Evolutionary conservation across 2,329 filamentous ascomycete genomes (phyloP).

Genomic region (Nakataea oryzae): DNA sequence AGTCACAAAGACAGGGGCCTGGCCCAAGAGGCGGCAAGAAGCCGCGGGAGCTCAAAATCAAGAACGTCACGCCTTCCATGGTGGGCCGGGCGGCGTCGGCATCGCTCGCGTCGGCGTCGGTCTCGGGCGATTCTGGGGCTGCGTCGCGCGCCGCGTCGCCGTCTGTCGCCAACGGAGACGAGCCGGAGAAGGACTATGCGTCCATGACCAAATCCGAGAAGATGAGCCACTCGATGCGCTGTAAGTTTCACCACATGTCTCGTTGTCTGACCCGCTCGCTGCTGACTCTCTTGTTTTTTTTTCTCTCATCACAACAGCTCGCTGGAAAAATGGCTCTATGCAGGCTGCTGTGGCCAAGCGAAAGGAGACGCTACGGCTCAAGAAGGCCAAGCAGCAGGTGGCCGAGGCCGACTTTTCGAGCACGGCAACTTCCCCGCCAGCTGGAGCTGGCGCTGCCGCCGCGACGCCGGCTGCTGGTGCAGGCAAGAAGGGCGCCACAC

Average conservation of each 20-base stretch:
- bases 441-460: neutral
- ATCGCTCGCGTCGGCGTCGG: neutral
- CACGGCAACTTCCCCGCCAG: neutral
- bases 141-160: slow-evolving; percentile 2
- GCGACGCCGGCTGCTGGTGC: neutral
- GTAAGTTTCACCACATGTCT: slow-evolving; percentile 26
- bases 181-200: slow-evolving; percentile 42
- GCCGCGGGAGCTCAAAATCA: slow-evolving; percentile 8
- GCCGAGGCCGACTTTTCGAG: slow-evolving; percentile 7
- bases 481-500: neutral
- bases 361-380: slow-evolving; percentile 48
- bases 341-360: slow-evolving; percentile 48
- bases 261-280: neutral
- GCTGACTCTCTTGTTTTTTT: neutral
- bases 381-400: slow-evolving; percentile 28
- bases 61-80: slow-evolving; percentile 3
- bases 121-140: neutral
- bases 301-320: slow-evolving; percentile 24
- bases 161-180: slow-evolving; percentile 20
- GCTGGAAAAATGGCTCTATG: slow-evolving; percentile 53
- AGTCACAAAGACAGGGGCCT: neutral
- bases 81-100: neutral
- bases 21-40: neutral
- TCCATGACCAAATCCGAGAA: slow-evolving; percentile 56
- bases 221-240: slow-evolving; percentile 57